phyloP scores from a whole-genome alignment of 306 rosid genomes.

The Rosa lucieae region DNA sequence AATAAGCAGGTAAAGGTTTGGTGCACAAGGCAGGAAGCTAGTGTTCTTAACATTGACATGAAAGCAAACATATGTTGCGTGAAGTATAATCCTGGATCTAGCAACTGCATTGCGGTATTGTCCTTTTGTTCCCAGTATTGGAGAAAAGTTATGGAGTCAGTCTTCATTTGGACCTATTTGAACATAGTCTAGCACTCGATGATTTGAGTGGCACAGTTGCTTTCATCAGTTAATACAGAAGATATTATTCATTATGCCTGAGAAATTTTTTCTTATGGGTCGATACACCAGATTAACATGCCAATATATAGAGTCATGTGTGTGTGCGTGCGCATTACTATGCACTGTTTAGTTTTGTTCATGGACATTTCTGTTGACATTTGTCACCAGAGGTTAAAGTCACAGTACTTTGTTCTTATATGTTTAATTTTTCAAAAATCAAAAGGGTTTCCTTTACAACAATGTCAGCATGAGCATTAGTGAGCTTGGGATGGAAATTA shows the following conservation, averaged over 20 bases:
- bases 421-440: neutral
- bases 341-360: neutral
- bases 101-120: constrained; percentile 84
- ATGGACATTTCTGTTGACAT: neutral
- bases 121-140: constrained; percentile 28
- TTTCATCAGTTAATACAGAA: neutral
- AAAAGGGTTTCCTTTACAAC: neutral
- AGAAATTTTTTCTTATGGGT: constrained; percentile 7
- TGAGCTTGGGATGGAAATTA: neutral
- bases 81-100: constrained; percentile 94
- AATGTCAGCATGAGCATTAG: neutral
- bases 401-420: neutral
- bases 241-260: constrained; percentile 8
- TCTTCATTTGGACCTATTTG: constrained; percentile 19
- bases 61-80: constrained; percentile 99
- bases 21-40: constrained; percentile 93
- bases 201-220: constrained; percentile 9
- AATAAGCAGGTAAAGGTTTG: constrained; percentile 84
- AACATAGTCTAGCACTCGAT: neutral
- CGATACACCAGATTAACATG: neutral
- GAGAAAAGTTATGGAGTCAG: constrained; percentile 19
- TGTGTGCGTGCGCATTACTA: neutral
- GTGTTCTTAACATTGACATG: constrained; percentile 91
- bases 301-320: neutral
- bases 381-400: neutral